Evolutionary conservation across 2,329 filamentous ascomycete genomes (phyloP), one percentile per base, ranked within the genome.

Genomic region (Cladorrhinum sp.): DNA sequence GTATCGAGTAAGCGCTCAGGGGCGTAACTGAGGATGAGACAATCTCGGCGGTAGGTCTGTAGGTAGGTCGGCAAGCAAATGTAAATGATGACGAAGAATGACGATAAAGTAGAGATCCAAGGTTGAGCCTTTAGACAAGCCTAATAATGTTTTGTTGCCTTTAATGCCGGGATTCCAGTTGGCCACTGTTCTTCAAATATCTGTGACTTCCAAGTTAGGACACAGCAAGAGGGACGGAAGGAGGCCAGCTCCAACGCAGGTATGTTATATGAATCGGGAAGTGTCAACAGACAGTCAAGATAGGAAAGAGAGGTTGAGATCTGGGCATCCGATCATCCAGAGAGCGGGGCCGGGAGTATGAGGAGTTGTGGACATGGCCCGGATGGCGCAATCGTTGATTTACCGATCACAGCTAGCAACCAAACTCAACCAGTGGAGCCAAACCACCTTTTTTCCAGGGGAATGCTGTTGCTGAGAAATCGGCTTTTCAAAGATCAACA

Each of bases 371-470:
- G 63, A 54, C 57, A 65, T 60, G 58, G 51, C 49, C 42, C 28
- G 54, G 58, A 67, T 67, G 65, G 65, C 66, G 66, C 65, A 64
- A 67, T 67, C 63, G 65, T 18, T 55, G 46, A 54, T 58, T 62
- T 65, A 42, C 66, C 66, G 66, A 64, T 64, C 65, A 64, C 55
- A 63, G 63, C 62, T 64, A 65, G 61, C 55, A 62, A 59, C 50
- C 50, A 58, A n/a, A n/a, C 50, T 50, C 23, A 42, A 28, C 24
- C 18, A 52, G 46, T 58, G 55, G 55, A 50, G 14, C 18, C 49
- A 33, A 24, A 46, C 10, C n/a, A n/a, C 7, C 42, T 8, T 46
- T 18, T 58, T 59, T 53, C 58, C 55, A 59, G 23, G 57, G 52
- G 28, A 58, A 55, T 50, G 36, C 12, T 48, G 50, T 16, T 9